Conservation (phyloP, 176 grass and related monocot species). For the Triticum dicoccoides region DNA sequence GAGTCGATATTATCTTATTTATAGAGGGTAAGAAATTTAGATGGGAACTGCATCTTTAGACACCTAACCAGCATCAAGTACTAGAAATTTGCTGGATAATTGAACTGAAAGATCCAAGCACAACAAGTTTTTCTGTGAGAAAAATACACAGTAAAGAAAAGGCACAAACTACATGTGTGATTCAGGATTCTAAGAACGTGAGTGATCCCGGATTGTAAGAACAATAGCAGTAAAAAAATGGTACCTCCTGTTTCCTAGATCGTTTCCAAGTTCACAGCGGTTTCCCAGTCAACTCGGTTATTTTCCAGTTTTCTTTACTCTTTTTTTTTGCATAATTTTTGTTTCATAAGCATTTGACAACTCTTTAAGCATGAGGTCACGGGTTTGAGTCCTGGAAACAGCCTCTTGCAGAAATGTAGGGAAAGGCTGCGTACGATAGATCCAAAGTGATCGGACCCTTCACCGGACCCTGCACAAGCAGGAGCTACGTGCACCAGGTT, state of each 20-base stretch:
- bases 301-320: background rate
- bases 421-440: too few relatives aligned
- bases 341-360: background rate
- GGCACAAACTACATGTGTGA: background rate
- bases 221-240: background rate
- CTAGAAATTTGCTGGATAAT: constrained; percentile 10
- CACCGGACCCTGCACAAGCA: too few relatives aligned
- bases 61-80: background rate
- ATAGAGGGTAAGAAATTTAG: background rate
- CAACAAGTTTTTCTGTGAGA: background rate
- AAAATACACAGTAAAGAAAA: constrained; percentile 5
- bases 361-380: background rate
- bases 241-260: background rate
- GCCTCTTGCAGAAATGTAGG: too few relatives aligned
- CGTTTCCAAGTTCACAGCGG: background rate
- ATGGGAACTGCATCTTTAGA: background rate
- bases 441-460: too few relatives aligned
- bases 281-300: background rate
- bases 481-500: too few relatives aligned
- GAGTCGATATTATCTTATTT: background rate
- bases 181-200: background rate
- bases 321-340: background rate
- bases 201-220: background rate
- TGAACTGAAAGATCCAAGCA: constrained; percentile 6
- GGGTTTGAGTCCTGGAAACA: too few relatives aligned